phyloP scores from a whole-genome alignment of 345 rosid species.

The Murraya koenigii region DNA sequence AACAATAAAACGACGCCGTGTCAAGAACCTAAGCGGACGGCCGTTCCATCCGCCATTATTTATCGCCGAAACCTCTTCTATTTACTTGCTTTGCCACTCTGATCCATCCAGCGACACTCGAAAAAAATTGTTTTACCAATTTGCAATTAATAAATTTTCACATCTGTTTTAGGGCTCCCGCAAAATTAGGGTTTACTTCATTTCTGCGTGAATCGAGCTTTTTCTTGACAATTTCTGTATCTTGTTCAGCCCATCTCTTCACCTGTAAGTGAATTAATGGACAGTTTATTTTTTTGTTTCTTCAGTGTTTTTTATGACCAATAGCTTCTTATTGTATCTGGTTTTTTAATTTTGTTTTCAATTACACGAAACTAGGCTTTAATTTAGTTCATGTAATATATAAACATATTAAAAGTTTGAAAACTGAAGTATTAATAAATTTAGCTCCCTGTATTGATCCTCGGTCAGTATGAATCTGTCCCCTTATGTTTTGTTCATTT shows the following conservation, averaged over 20 bases:
- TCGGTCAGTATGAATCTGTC: background rate
- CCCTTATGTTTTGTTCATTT: background rate
- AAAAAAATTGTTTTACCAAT: background rate
- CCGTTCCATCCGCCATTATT: background rate
- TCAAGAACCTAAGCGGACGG: background rate
- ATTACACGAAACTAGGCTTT: background rate
- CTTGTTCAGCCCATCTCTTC: background rate
- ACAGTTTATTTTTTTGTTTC: background rate
- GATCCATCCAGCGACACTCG: background rate
- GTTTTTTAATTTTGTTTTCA: background rate
- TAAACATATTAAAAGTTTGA: background rate
- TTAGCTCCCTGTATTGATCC: background rate
- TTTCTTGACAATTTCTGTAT: background rate
- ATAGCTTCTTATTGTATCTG: background rate
- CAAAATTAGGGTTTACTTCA: slow-evolving; percentile 1
- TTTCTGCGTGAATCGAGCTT: background rate
- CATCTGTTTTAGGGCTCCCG: background rate
- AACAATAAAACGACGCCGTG: background rate
- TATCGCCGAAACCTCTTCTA: no score
- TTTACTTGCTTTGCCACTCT: no score
- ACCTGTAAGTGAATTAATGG: background rate
- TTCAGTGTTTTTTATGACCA: background rate
- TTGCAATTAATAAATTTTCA: background rate
- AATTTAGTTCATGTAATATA: background rate
- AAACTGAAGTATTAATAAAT: background rate